These are phyloP conservation scores for Hevea brasiliensis DNA, from an alignment of 345 rosid species.

Conservation along the genomic window DNA sequence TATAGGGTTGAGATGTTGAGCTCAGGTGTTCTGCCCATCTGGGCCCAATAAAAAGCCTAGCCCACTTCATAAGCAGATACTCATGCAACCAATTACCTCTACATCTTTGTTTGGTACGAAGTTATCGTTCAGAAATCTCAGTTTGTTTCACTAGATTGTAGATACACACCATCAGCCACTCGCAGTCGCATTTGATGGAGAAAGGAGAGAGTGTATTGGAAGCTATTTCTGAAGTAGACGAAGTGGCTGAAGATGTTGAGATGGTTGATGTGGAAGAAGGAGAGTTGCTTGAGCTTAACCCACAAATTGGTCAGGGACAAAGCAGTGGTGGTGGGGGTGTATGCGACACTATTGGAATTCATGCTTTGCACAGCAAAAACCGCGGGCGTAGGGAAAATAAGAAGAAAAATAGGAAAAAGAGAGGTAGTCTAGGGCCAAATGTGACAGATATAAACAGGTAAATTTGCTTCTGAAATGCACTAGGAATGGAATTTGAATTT, in stretches of 20 bases:
- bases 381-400: conserved; percentile 41
- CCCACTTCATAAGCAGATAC: too few relatives aligned
- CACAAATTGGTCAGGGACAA: conserved; percentile 20
- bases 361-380: conserved; percentile 36
- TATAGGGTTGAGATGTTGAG: too few relatives aligned
- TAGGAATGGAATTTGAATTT: neutral
- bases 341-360: conserved; percentile 22
- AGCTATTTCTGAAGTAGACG: conserved; percentile 48
- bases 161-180: neutral
- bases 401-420: conserved; percentile 57
- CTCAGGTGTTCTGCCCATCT: too few relatives aligned
- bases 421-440: conserved; percentile 37
- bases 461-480: neutral
- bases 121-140: too few relatives aligned
- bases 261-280: conserved; percentile 94
- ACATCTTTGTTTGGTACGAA: too few relatives aligned
- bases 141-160: neutral
- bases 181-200: too few relatives aligned
- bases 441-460: conserved; percentile 65
- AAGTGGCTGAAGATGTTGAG: conserved; percentile 55
- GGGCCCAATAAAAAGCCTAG: too few relatives aligned
- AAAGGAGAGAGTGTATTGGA: conserved; percentile 54
- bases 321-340: conserved; percentile 5
- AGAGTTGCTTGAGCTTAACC: conserved; percentile 50
- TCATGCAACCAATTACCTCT: too few relatives aligned